A percentile compares a stretch with the other conserved stretches of the same genome.
phyloP scores from a whole-genome alignment of 2,329 filamentous ascomycete genomes.

The Xylariales sp. region DNA sequence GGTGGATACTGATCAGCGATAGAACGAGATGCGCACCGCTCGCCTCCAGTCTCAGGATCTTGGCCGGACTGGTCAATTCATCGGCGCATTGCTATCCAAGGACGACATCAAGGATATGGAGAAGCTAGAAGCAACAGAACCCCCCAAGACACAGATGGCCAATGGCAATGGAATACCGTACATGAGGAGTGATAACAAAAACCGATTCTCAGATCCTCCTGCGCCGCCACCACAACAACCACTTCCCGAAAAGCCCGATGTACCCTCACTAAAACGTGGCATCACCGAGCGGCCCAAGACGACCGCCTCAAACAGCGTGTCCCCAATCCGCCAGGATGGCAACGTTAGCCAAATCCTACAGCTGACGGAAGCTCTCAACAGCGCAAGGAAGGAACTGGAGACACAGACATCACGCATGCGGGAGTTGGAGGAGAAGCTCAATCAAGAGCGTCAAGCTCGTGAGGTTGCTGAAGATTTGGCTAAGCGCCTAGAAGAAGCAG shows the following conservation, averaged over 20 bases:
- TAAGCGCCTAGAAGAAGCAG: conserved; percentile 59
- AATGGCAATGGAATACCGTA: conserved; percentile 51
- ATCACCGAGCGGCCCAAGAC: conserved; percentile 71
- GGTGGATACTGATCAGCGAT: too few species aligned
- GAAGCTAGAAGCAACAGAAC: conserved; percentile 43
- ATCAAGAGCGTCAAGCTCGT: conserved; percentile 74
- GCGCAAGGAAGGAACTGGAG: conserved; percentile 82
- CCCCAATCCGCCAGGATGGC: conserved; percentile 53
- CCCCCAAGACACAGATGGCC: conserved; percentile 40
- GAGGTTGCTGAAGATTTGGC: conserved; percentile 81
- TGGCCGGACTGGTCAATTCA: conserved; percentile 73
- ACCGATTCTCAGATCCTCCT: conserved; percentile 86
- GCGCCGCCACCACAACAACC: conserved; percentile 91
- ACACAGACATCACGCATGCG: conserved; percentile 74
- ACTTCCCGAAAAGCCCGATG: conserved; percentile 87
- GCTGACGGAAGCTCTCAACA: conserved; percentile 78
- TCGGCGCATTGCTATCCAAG: conserved; percentile 70
- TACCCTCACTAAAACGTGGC: conserved; percentile 66
- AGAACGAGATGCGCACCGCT: conserved; percentile 89
- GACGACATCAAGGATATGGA: conserved; percentile 60
- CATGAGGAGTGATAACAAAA: conserved; percentile 66
- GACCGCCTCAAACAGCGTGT: conserved; percentile 44
- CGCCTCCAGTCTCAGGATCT: conserved; percentile 85
- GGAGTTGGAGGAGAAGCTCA: conserved; percentile 73
- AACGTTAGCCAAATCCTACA: conserved; percentile 71